Evolutionary conservation across 1,284 basidiomycete genomes (phyloP), one percentile per base, ranked within the genome.

Genomic region (Ceratobasidium sp.): DNA sequence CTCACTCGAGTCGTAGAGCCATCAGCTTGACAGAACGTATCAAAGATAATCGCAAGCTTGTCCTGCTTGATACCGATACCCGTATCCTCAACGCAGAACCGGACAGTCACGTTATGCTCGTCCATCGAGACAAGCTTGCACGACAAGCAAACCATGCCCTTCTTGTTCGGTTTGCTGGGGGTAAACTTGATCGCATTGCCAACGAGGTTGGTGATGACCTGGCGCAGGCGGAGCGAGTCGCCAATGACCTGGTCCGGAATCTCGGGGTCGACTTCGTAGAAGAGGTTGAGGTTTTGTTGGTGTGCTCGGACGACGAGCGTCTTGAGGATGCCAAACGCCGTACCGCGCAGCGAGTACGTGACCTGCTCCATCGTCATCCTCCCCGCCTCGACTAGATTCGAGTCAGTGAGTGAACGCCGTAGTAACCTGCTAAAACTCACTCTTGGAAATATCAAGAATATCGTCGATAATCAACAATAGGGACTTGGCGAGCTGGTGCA

Each of bases 301-400:
- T 96, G 95, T 0, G 98, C 98, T 74, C 97, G 95, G 61, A 98
- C 96, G 79, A 98, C 97, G 61, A 99, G 88, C 1, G 97, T 98
- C 86, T 99, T 99, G 82, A 99, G 89, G 72, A 99, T 98, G 46
- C 95, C 95, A 81, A 98, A 99, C 66, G 98, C 95, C 9, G 96
- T 98, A 78, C 96, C 92, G 39, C 98, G 93, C 39, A 98, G 88
- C n/a, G 96, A 98, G 84, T 97, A 99, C 0, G 96, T 94, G 46
- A 98, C 96, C 75, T 96, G 93, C 82, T 99, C 98, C 90, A 99
- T 98, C 2, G 96, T 98, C 98, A 99, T 99, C 24, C 98, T 91
- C 75, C 98, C 98, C 58, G 97, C 97, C 84, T 99, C 97, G 79
- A 97, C 95, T 97, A 78, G 37, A 77, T 39, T 27, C 8, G 39